These are phyloP conservation scores for Mycena sanguinolenta DNA, from an alignment of 768 basidiomycete genomes.

Conservation along the genomic window DNA sequence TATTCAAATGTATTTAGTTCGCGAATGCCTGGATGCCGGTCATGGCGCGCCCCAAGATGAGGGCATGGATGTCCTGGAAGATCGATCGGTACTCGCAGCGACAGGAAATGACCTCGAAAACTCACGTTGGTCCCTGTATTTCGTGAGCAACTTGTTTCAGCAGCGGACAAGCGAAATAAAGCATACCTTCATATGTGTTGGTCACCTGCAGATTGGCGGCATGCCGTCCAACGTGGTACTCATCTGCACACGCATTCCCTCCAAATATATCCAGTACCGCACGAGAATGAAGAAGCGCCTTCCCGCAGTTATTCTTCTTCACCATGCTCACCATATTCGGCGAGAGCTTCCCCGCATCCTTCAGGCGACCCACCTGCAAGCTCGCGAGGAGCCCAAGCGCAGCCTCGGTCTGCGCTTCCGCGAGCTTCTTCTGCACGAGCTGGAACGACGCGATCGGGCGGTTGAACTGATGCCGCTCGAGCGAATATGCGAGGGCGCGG, in stretches of 20 bases:
- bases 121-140: constrained; percentile 70
- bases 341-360: constrained; percentile 78
- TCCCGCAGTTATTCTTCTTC: constrained; percentile 96
- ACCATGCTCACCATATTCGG: constrained; percentile 97
- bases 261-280: constrained; percentile 91
- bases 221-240: constrained; percentile 97
- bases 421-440: constrained; percentile 97
- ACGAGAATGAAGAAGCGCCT: constrained; percentile 88
- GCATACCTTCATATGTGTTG: constrained; percentile 91
- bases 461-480: constrained; percentile 92
- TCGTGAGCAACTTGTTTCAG: not conserved
- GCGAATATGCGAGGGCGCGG: constrained; percentile 83
- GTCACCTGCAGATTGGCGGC: constrained; percentile 96
- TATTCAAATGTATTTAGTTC: constrained; percentile 56
- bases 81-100: constrained; percentile 34
- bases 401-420: constrained; percentile 91
- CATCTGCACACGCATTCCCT: constrained; percentile 93
- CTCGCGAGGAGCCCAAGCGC: constrained; percentile 83
- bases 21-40: constrained; percentile 91
- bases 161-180: constrained; percentile 15
- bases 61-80: constrained; percentile 86
- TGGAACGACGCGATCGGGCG: constrained; percentile 95
- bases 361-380: constrained; percentile 87
- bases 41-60: constrained; percentile 93
- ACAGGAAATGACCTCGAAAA: constrained; percentile 15